Evolutionary conservation across 495 filamentous ascomycete genomes (phyloP).

Genomic region (Amorphotheca resinae): DNA sequence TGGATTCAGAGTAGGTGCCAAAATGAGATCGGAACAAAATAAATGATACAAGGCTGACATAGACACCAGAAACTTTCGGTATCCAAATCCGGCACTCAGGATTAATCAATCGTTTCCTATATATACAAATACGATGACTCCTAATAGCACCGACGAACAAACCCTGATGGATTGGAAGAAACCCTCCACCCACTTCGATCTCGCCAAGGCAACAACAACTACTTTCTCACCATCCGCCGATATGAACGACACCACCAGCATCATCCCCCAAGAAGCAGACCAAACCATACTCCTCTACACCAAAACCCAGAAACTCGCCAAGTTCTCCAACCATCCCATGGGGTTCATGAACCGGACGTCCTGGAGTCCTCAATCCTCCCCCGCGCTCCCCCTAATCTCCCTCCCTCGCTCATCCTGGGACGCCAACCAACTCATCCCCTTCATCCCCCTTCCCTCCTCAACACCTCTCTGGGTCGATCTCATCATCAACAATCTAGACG

Average conservation of each 20-base stretch:
- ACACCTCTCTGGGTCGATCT: slow-evolving; percentile 44
- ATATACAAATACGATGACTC: not conserved
- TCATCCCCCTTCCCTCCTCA: not conserved
- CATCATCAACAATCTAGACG: slow-evolving; percentile 66
- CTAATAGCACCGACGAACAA: not conserved
- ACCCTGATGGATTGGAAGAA: too few species aligned
- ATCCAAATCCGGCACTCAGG: slow-evolving; percentile 31
- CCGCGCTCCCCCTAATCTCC: slow-evolving; percentile 18
- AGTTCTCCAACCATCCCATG: slow-evolving; percentile 28
- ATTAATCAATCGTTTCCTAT: slow-evolving; percentile 32
- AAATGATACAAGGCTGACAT: not conserved
- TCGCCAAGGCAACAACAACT: too few species aligned
- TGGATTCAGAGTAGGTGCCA: slow-evolving; percentile 35
- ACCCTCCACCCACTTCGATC: too few species aligned
- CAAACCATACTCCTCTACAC: slow-evolving; percentile 37
- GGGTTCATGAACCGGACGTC: slow-evolving; percentile 38
- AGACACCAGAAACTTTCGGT: slow-evolving; percentile 34
- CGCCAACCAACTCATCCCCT: slow-evolving; percentile 27
- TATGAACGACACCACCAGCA: too few species aligned
- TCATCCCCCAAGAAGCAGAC: slow-evolving; percentile 20
- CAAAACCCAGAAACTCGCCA: slow-evolving; percentile 32
- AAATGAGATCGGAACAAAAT: too few species aligned
- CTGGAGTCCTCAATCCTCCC: slow-evolving; percentile 27
- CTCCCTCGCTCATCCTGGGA: slow-evolving; percentile 30
- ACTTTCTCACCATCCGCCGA: too few species aligned